These are phyloP conservation scores for Vigna reflexopilosa DNA, from an alignment of 306 rosid species.

Conservation along the genomic window DNA sequence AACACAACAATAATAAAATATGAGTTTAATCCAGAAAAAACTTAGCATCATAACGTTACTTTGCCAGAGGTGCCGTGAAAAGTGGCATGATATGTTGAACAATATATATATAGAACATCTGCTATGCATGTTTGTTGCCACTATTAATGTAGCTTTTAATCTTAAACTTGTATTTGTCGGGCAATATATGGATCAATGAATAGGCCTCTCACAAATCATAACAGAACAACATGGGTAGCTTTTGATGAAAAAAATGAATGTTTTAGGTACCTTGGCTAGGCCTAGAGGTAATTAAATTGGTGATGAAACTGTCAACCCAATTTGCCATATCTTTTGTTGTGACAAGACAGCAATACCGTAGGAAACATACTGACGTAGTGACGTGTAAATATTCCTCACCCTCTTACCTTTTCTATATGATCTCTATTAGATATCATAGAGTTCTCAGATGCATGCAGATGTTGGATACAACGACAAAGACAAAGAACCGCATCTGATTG, in stretches of 20 bases:
- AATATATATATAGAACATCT: neutral
- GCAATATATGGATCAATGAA: neutral
- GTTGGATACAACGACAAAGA: conserved; percentile 19
- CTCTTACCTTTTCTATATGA: conserved; percentile 34
- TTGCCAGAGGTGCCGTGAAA: neutral
- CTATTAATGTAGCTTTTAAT: conserved; percentile 6
- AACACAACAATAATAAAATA: no score
- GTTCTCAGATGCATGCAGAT: neutral
- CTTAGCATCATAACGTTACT: neutral
- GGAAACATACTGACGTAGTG: conserved; percentile 12
- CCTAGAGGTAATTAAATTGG: conserved; percentile 18
- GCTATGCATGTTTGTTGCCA: neutral
- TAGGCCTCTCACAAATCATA: conserved; percentile 26
- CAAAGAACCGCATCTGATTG: conserved; percentile 1
- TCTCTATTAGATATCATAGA: conserved; percentile 35
- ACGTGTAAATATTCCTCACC: conserved; percentile 35
- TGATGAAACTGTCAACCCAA: conserved; percentile 34
- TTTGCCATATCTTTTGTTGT: conserved; percentile 18
- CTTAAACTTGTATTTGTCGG: conserved; percentile 28
- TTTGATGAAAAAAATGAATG: conserved; percentile 45
- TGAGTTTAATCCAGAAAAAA: no score
- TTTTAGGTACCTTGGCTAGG: conserved; percentile 33
- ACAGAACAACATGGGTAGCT: conserved; percentile 30
- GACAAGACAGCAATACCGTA: conserved; percentile 23
- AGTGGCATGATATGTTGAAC: neutral